Evolutionary conservation across 805 yeast species (phyloP), one percentile per base, ranked within the genome.

Genomic region (Jamesozyma spencerorum): DNA sequence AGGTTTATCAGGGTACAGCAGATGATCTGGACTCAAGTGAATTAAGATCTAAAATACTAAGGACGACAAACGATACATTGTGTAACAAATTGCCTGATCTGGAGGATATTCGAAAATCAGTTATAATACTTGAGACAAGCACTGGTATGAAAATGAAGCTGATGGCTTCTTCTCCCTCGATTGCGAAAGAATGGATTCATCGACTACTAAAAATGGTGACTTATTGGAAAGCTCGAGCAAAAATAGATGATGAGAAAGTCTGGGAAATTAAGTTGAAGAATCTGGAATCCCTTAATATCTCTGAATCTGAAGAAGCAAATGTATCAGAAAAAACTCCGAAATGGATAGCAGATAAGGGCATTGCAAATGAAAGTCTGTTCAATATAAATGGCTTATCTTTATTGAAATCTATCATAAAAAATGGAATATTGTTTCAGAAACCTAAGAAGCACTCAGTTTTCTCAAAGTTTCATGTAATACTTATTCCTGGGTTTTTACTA

Each of bases 351-450:
- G 66, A 79, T 10, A 59, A 66, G 17, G 81, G 76, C 0, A 31
- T 55, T 1, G 74, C 85, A 0, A 79, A 80, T 48, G 66, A 81
- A 0, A 44, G 46, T 8, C 56, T 77, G 3, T 75, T 74, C 53
- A 74, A 76, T 46, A 70, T 79, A 17, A 75, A 80, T 10, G 65
- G 78, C 3, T 56, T 76, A 38, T 69, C 90, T 0, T 66, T 81
- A 60, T 70, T 77, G 19, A 72, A 77, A 13, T 70, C 80, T 10
- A 61, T 88, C 2, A 62, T 81, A 18, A 69, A 69, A 62, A 71
- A 77, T 44, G 96, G 96, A 0, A 59, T 67, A 26, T 56, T 90
- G 19, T 87, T 73, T 54, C 77, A 77, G 47, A 88, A 87, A 51
- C 69, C 75, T 3, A 75, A 73, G 43, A 84, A 78, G 54, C 87